Base-by-base conservation (phyloP, 2,329 filamentous ascomycete species). In the Apiospora koreana region DNA sequence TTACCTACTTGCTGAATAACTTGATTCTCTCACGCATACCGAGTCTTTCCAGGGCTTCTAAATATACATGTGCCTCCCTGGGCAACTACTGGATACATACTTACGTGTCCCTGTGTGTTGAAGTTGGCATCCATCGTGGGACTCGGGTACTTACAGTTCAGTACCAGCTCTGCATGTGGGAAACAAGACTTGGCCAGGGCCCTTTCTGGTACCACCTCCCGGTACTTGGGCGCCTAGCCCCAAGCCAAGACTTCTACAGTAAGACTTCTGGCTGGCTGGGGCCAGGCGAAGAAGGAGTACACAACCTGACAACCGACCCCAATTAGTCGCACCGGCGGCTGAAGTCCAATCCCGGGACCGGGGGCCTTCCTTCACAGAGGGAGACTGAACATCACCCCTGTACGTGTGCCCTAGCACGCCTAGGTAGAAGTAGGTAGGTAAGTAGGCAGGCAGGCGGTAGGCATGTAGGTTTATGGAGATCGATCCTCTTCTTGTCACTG, bases 211-310 rank as follows among this genome's bases (percentile, higher is more conserved):
- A n/a, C 54, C 31, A 62, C 54, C 31, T 23, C 18, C 31, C 54
- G 54, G 54, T 62, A 62, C 54, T 62, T 62, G 54, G 54, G 54
- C 54, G 54, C 54, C 54, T 62, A 62, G 31, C 50, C 25, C 50
- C 35, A 38, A 38, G 31, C 35, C n/a, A 62, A n/a, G 54, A 38
- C 54, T 28, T n/a, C 54, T 62, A n/a, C n/a, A n/a, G n/a, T 38
- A 62, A n/a, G 54, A 38, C 54, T 28, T n/a, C 54, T 62, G 54
- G 54, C 54, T 62, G 54, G 54, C 54, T 62, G 54, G 18, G 35
- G 14, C 54, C 28, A 62, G 28, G 2, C 31, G 50, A 28, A 31
- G 54, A n/a, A 58, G 14, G 50, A 58, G 50, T 35, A 38, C 28
- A 62, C 54, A 62, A 38, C 54, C 9, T 18, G 31, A 62, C 54